Evolutionary conservation across 805 yeast genomes (phyloP), one percentile per base, ranked within the genome.

Genomic region (Starmera amethionina): DNA sequence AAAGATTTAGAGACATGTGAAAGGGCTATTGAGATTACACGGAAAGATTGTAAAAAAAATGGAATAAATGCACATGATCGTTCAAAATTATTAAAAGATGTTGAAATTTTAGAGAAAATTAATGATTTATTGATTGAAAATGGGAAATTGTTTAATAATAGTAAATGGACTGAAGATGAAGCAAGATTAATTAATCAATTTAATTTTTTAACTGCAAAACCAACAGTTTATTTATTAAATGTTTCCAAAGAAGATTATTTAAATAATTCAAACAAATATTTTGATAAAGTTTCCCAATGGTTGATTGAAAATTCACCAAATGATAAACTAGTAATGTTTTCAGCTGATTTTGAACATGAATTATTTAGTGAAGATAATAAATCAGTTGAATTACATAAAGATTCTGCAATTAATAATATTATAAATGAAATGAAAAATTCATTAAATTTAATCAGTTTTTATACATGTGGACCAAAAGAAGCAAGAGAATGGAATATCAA

Each of bases 401-500:
- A 60, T 39, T 71, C 81, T 32, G 77, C 79, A 9, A 64, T 85
- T 38, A 81, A 86, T n/a, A 61, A 62, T 38, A 75, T 82, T 35
- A 79, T 86, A 32, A 58, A 63, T 14, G 68, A 73, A 43, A 81
- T 87, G 83, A 73, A 94, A 56, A 59, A 67, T 43, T 72, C 76
- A 42, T 67, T 88, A 43, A 75, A 79, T 40, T 67, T 88, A 56
- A 83, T 86, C 18, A 82, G 94, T 33, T 88, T 75, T 60, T 88
- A 82, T 64, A 88, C 97, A 0, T 84, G 94, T 56, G 96, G 96
- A 27, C 79, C 79, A 22, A 68, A 71, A 39, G 96, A 88, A 61
- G 89, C 83, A 9, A 68, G 90, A 54, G 95, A 88, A 59, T 88
- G 97, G 97, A 82, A 88, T 14, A 70, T 88, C 40, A 72, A 89